Percentiles rank a stretch among this genome's conserved stretches.
Conservation (phyloP, 441 rosid genomes). For the Manihot esculenta region DNA sequence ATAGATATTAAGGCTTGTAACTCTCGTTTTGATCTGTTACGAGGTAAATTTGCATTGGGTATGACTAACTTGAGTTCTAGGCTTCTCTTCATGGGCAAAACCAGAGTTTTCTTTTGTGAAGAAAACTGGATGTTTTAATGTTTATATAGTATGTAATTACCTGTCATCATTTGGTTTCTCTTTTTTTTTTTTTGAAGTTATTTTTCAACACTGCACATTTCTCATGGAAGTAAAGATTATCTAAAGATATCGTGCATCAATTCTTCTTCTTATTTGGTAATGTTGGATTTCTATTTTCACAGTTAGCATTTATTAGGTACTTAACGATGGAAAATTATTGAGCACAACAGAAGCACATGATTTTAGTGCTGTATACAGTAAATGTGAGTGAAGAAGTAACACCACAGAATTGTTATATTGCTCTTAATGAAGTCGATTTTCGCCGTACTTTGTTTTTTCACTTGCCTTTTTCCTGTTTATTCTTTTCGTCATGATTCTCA, state of each 20-base stretch:
- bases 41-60: not conserved
- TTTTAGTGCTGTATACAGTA: too few relatives aligned
- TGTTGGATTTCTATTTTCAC: too few relatives aligned
- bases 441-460: too few relatives aligned
- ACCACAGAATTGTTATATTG: too few relatives aligned
- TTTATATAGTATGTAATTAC: constrained; percentile 16
- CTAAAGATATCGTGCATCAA: not conserved
- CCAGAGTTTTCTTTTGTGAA: constrained; percentile 8
- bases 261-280: not conserved
- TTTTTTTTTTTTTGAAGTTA: too few relatives aligned
- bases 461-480: too few relatives aligned
- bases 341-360: too few relatives aligned
- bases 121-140: constrained; percentile 2
- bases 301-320: too few relatives aligned
- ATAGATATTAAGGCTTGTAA: constrained; percentile 26
- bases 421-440: too few relatives aligned
- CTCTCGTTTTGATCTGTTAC: not conserved
- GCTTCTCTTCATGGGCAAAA: constrained; percentile 5
- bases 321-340: too few relatives aligned
- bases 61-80: not conserved
- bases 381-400: too few relatives aligned
- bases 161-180: not conserved
- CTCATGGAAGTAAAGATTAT: not conserved
- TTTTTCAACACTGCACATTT: not conserved
- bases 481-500: too few relatives aligned